Percentiles rank a stretch among this genome's conserved stretches.
phyloP scores from a whole-genome alignment of 805 yeast species.

The Cyberlindnera galapagoensis region DNA sequence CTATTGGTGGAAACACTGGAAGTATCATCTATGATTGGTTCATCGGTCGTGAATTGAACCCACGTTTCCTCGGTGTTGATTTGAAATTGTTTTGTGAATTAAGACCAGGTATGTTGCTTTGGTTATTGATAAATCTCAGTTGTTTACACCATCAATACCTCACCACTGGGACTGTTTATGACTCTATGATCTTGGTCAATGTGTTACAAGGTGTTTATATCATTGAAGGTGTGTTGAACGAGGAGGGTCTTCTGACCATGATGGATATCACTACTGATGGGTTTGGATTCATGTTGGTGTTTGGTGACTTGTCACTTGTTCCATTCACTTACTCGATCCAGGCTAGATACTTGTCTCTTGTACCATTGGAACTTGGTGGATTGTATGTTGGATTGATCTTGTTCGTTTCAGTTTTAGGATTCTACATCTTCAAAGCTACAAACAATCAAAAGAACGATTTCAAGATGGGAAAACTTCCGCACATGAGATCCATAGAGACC shows the following conservation, averaged over 20 bases:
- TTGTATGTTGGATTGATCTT: conserved; percentile 33
- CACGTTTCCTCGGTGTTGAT: conserved; percentile 79
- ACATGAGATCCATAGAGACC: conserved; percentile 66
- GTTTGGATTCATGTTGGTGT: conserved; percentile 91
- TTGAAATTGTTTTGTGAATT: conserved; percentile 89
- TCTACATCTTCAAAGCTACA: conserved; percentile 74
- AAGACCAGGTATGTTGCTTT: conserved; percentile 87
- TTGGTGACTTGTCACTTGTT: conserved; percentile 89
- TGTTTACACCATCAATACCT: conserved; percentile 78
- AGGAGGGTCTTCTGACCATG: conserved; percentile 86
- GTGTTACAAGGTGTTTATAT: conserved; percentile 74
- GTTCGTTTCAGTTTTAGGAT: conserved; percentile 53
- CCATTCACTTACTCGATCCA: conserved; percentile 91
- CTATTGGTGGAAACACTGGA: conserved; percentile 83
- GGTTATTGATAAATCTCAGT: conserved; percentile 74
- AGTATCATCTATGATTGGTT: conserved; percentile 84
- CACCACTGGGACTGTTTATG: conserved; percentile 49
- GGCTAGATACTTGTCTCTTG: conserved; percentile 69
- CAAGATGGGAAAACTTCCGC: conserved; percentile 66
- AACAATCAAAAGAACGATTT: conserved; percentile 83
- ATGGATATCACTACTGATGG: conserved; percentile 97
- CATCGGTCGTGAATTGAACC: conserved; percentile 94
- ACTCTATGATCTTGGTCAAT: conserved; percentile 66
- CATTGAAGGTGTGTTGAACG: conserved; percentile 87
- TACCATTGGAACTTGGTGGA: conserved; percentile 49